Base-by-base conservation (phyloP, 495 filamentous ascomycete species). In the Aspergillus olivimuriae region DNA sequence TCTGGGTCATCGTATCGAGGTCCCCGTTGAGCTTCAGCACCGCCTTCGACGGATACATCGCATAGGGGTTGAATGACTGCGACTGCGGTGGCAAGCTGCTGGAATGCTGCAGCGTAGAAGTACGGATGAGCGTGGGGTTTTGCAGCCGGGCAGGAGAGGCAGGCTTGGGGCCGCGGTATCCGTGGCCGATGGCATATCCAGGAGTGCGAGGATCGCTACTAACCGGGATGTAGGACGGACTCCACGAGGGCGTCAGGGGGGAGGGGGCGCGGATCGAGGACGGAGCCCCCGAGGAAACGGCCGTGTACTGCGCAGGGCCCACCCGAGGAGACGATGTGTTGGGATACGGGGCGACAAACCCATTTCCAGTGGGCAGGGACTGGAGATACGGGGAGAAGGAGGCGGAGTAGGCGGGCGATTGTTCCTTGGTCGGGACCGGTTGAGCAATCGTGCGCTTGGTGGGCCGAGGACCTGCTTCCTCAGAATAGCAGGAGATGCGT, bases 1-100 rank as follows among this genome's bases (percentile, higher is more conserved):
- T 69, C 31, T 82, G 72, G 3, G 69, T 76, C 92, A 97, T 96
- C 12, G 69, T 55, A 18, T 84, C 76, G 44, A 98, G 69, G 51
- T 96, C 83, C 20, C 92, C 92, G 39, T 84, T 78, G 33, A 98
- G 81, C 48, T 89, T 85, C 19, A 98, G 70, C 7, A 83, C 66
- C 0, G 89, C 92, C 67, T 94, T 95, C 44, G 81, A 78, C n/a
- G 87, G 82, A 54, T 92, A 94, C 43, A 89, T 75, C 0, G 80
- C 73, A 52, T 94, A 94, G 0, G 87, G 84, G 56, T 90, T 91
- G 68, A 92, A 89, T 0, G 63, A 41, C 16, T 76, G 55, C 17
- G 65, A 54, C 22, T 72, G 60, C 62, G 39, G 57, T 69, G 3
- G 72, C 66, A 43, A 80, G 77, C 46, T 85, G 77, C 16, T 69